phyloP scores from a whole-genome alignment of 768 basidiomycete genomes.

The Naematelia aurantialba region DNA sequence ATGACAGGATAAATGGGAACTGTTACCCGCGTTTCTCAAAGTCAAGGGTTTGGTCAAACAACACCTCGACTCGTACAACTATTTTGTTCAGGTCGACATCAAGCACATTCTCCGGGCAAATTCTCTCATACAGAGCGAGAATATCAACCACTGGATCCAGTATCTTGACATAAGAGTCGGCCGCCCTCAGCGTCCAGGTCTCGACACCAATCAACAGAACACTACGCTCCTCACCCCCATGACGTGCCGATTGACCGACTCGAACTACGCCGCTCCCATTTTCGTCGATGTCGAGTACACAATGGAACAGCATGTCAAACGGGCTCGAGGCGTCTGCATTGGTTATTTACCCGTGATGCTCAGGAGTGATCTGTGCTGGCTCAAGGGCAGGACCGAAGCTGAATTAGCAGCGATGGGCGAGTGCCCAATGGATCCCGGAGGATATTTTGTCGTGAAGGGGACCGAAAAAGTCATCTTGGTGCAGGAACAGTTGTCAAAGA shows the following conservation, averaged over 20 bases:
- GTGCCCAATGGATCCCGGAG: constrained; percentile 98
- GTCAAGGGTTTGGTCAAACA: constrained; percentile 99
- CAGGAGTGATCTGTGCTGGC: constrained; percentile 86
- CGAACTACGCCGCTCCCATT: constrained; percentile 88
- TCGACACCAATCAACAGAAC: constrained; percentile 47
- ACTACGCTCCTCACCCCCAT: constrained; percentile 87
- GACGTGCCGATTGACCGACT: constrained; percentile 93
- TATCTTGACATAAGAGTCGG: constrained; percentile 94
- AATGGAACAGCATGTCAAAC: constrained; percentile 81
- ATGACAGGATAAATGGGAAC: constrained; percentile 94
- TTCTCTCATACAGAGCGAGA: constrained; percentile 74
- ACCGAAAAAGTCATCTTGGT: constrained; percentile 99
- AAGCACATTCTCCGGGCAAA: constrained; percentile 68
- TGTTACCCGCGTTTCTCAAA: constrained; percentile 91
- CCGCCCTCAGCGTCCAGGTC: constrained; percentile 81
- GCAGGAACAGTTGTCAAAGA: constrained; percentile 98
- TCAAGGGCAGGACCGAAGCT: constrained; percentile 70
- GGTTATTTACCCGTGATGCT: constrained; percentile 95
- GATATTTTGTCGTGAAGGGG: constrained; percentile 97
- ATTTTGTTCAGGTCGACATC: constrained; percentile 95
- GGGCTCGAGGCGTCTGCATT: constrained; percentile 74
- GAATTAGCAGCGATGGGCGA: constrained; percentile 92
- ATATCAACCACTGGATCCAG: constrained; percentile 88
- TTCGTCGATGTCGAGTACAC: constrained; percentile 93
- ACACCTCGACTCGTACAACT: constrained; percentile 98